Evolutionary conservation across 495 filamentous ascomycete species (phyloP).

Genomic region (Durotheca rogersii): DNA sequence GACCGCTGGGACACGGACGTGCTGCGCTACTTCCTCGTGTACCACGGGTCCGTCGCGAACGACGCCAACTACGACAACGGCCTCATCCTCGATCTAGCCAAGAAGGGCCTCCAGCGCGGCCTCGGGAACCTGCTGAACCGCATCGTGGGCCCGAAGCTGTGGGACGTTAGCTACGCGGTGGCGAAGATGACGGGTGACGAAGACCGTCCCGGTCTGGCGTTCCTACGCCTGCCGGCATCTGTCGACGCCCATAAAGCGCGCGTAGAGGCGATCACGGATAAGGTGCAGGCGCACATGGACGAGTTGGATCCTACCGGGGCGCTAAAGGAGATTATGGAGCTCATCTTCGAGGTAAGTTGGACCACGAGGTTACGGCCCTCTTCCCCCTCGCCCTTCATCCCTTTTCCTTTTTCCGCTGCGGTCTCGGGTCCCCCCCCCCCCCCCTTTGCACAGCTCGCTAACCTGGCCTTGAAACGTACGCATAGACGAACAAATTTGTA

Average conservation of each 20-base stretch:
- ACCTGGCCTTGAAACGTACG: too few species aligned
- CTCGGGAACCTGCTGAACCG: conserved; percentile 79
- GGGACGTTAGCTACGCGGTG: too few species aligned
- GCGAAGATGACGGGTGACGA: conserved; percentile 63
- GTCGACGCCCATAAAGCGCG: neutral
- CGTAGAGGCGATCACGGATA: conserved; percentile 7
- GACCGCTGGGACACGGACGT: conserved; percentile 84
- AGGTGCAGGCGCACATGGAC: conserved; percentile 62
- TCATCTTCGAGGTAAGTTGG: conserved; percentile 55
- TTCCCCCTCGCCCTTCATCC: neutral
- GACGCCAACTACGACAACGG: conserved; percentile 85
- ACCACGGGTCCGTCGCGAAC: conserved; percentile 68
- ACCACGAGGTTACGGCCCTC: too few species aligned
- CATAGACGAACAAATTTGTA: conserved; percentile 72
- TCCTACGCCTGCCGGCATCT: neutral
- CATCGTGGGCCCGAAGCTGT: too few species aligned
- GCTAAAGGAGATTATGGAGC: conserved; percentile 64
- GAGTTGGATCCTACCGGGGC: conserved; percentile 62
- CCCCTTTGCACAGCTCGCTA: too few species aligned
- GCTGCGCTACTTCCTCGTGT: conserved; percentile 83
- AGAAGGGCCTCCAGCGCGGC: conserved; percentile 68
- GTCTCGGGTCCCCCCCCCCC: neutral
- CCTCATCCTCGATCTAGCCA: conserved; percentile 73
- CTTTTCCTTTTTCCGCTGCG: neutral
- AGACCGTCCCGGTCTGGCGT: conserved; percentile 50